These are phyloP conservation scores for Candida piceae DNA, from an alignment of 805 yeast genomes.

Conservation along the genomic window DNA sequence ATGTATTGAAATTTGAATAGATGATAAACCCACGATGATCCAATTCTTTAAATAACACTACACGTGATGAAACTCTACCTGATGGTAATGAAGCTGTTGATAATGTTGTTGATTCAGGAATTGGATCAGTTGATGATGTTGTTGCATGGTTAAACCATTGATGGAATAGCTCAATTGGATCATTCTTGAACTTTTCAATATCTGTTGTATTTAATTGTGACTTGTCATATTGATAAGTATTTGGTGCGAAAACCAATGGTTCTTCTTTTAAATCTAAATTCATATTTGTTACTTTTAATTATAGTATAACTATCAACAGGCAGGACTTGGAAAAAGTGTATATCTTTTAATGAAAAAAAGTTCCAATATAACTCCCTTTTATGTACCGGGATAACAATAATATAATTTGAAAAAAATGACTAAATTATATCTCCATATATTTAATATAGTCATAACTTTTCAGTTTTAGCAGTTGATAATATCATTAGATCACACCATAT, in stretches of 20 bases:
- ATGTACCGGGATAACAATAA: too few relatives aligned
- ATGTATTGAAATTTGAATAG: constrained; percentile 87
- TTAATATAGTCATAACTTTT: too few relatives aligned
- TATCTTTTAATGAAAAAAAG: too few relatives aligned
- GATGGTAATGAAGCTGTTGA: constrained; percentile 85
- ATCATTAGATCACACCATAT: too few relatives aligned
- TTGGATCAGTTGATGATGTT: constrained; percentile 42
- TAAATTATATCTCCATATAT: too few relatives aligned
- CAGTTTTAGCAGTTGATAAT: too few relatives aligned
- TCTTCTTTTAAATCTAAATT: constrained; percentile 20
- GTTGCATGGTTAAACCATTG: constrained; percentile 81
- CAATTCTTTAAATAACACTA: constrained; percentile 83
- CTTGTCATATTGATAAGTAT: constrained; percentile 82
- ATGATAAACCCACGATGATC: constrained; percentile 80
- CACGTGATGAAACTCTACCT: constrained; percentile 84
- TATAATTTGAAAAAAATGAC: too few relatives aligned
- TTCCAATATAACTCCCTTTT: too few relatives aligned
- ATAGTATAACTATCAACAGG: too few relatives aligned
- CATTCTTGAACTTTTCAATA: constrained; percentile 44
- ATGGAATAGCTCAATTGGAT: constrained; percentile 76
- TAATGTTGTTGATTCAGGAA: constrained; percentile 84
- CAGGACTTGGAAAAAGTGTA: too few relatives aligned
- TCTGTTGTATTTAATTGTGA: constrained; percentile 38
- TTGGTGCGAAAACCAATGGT: constrained; percentile 58
- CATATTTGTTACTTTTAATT: constrained; percentile 6